Evolutionary conservation across 805 yeast species (phyloP), one percentile per base, ranked within the genome.

Genomic region (Candida mattraensis): DNA sequence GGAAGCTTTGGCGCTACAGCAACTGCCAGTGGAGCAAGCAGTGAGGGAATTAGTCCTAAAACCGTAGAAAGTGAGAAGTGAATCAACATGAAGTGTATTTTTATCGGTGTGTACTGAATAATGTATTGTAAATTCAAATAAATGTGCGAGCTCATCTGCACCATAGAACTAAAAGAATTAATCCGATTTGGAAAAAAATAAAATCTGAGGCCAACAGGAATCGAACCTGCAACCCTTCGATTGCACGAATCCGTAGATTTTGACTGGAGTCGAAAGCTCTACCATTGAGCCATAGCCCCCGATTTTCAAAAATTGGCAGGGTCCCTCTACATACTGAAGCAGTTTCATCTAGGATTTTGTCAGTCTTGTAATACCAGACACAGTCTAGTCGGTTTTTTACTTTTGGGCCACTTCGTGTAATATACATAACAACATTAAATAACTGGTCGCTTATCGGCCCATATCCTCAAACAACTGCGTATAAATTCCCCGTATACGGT

Each of bases 221-320:
- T 79, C 75, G 86, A 79, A 79, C 86, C 84, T 79, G 85, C 86
- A 79, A 74, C 86, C 86, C 77, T 78, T 76, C 79, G 86, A 78
- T 78, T 61, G 64, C 74, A 67, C 47, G 44, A 52, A 53, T 55
- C 66, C 64, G 30, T 24, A 26, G 39, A 37, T 33, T 32, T 27
- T 37, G 48, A 58, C 75, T 76, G 82, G 82, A 76, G 78, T 76
- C 82, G 78, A 77, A 77, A 74, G 82, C 82, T 76, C 82, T 76
- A 76, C 82, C 82, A 76, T 77, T 76, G 82, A 76, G 82, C 82
- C 82, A 76, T 79, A 77, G 78, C 80, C 70, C 75, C 79, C 64
- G 45, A 35, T 37, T 39, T 33, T 30, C 20, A n/a, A 18, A 12
- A 18, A 12, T 25, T 24, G 5, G 15, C 21, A 23, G 17, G 17